Conservation (phyloP, 108 stramenopile species). For the Cyclotella sp. region DNA sequence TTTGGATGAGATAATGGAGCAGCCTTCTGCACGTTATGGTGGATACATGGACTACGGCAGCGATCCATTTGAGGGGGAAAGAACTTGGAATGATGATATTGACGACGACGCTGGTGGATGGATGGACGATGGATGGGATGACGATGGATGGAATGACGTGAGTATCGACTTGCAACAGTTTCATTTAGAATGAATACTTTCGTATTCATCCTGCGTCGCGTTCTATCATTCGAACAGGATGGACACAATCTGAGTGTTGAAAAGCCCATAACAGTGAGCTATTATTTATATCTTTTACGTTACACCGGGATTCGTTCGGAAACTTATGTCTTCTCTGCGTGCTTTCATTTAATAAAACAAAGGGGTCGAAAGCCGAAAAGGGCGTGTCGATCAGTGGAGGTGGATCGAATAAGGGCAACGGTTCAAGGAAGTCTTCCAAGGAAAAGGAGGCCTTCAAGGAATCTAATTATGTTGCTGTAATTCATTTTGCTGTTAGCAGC, state of each 20-base stretch:
- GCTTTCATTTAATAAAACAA: too few relatives aligned
- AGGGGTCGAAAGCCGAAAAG: background rate
- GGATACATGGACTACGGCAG: slow-evolving; percentile 12
- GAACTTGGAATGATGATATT: background rate
- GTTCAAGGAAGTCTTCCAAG: background rate
- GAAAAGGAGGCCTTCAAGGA: background rate
- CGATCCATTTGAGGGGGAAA: background rate
- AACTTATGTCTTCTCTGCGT: too few relatives aligned
- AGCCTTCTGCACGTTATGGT: slow-evolving; percentile 7
- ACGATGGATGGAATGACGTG: slow-evolving; percentile 21
- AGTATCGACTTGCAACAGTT: background rate
- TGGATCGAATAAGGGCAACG: background rate
- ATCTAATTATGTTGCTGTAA: background rate
- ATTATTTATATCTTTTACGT: background rate
- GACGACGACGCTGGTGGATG: background rate
- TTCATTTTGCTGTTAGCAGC: background rate
- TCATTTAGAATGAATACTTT: too few relatives aligned
- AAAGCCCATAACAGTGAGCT: too few relatives aligned
- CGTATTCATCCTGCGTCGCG: background rate
- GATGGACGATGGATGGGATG: slow-evolving; percentile 15
- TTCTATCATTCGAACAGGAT: background rate
- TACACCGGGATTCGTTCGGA: too few relatives aligned
- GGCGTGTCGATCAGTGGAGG: background rate
- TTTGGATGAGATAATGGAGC: slow-evolving; percentile 17
- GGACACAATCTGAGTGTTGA: background rate